Base-by-base conservation (phyloP, 176 grass and related monocot genomes). In the Eremochloa ophiuroides region DNA sequence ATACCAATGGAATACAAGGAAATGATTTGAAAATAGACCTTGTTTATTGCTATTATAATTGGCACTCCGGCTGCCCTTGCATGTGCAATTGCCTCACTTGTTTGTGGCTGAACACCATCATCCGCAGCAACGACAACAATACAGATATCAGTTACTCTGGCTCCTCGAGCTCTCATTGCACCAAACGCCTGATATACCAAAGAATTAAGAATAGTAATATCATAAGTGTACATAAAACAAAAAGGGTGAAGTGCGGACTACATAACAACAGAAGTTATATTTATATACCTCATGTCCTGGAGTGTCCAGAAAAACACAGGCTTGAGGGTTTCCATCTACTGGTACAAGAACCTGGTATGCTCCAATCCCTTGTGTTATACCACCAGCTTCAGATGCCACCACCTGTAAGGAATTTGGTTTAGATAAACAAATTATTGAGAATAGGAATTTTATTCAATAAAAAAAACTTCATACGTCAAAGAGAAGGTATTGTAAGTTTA, bases 341-440 rank as follows among this genome's bases (percentile, higher is more conserved):
- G 90, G 90, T 64, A 98, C 84, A 83, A 87, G 84, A 94, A 98
- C 95, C 78, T 95, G 91, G 68, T 98, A 98, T 66, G 95, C 95
- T 51, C 95, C 95, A 80, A 98, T 95, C 78, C 95, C 92, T 86
- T 98, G 95, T 67, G 95, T 98, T 76, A 98, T 98, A 82, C 95
- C 95, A 72, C 95, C 95, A 80, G 95, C 95, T 60, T 98, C 95
- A 26, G 95, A 91, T 83, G 95, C 90, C 71, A 95, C 92, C 46
- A 98, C 92, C 95, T 98, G 75, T 83, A 93, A 78, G 31, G 22
- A 71, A 83, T 50, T 83, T 78, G 70, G 68, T 58, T 92, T 67
- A 88, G 83, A 84, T 80, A 22, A 61, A 63, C 28, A 83, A 83
- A 29, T 55, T 85, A 18, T 17, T 79, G 62, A 56, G 68, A 51